These are phyloP conservation scores for Lanmaoa pseudosensibilis DNA, from an alignment of 768 basidiomycete species.

Conservation along the genomic window DNA sequence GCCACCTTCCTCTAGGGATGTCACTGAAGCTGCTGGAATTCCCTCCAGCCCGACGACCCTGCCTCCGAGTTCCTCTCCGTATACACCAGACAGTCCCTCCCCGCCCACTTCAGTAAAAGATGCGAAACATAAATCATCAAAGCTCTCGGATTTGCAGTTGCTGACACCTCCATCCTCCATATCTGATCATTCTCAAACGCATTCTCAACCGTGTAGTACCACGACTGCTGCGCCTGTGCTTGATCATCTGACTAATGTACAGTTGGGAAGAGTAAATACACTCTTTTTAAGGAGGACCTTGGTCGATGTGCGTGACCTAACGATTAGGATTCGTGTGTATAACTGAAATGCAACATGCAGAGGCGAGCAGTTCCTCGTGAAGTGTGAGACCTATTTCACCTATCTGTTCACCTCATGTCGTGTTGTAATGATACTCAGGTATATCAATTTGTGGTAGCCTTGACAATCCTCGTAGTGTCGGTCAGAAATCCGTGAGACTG, in stretches of 20 bases:
- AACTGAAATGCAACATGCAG: constrained; percentile 5
- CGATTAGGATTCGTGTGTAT: neutral
- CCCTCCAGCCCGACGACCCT: neutral
- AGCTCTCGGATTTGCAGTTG: neutral
- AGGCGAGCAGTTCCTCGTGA: neutral
- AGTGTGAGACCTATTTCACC: neutral
- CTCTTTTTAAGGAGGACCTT: neutral
- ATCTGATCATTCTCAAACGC: neutral
- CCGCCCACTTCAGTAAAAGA: constrained; percentile 2
- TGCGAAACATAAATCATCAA: neutral
- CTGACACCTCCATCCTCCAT: neutral
- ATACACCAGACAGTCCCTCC: constrained; percentile 27
- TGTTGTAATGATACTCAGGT: neutral
- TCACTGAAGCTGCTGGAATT: neutral
- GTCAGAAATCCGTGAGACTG: constrained; percentile 57
- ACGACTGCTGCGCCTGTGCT: neutral
- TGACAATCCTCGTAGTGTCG: constrained; percentile 33
- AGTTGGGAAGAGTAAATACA: neutral
- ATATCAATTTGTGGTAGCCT: constrained; percentile 6
- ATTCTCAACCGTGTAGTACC: neutral
- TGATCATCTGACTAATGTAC: neutral
- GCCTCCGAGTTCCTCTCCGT: constrained; percentile 23
- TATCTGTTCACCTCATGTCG: neutral
- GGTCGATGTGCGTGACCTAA: constrained; percentile 4
- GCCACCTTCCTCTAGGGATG: neutral